These are phyloP conservation scores for Alternaria postmessia DNA, from an alignment of 2,329 filamentous ascomycete species.

Conservation along the genomic window DNA sequence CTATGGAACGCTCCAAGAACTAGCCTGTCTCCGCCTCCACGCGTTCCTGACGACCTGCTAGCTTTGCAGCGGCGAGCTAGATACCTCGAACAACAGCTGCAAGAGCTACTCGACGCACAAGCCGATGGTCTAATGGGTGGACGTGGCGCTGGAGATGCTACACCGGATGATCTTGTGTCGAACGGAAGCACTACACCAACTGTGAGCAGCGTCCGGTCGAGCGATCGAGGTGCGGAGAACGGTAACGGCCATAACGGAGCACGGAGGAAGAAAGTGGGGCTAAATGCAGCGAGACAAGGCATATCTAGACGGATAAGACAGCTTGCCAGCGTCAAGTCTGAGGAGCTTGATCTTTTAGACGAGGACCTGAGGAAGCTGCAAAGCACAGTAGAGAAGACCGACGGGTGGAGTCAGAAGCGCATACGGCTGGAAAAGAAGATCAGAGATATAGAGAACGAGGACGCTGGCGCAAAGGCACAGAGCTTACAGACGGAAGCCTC, in stretches of 20 bases:
- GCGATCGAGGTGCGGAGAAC: conserved; percentile 34
- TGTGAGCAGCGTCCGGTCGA: conserved; percentile 49
- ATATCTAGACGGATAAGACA: conserved; percentile 70
- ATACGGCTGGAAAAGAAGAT: conserved; percentile 64
- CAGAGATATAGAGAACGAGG: conserved; percentile 62
- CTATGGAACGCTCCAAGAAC: conserved; percentile 42
- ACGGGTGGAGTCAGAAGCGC: conserved; percentile 66
- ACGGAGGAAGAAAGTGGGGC: conserved; percentile 63
- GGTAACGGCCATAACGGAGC: conserved; percentile 22
- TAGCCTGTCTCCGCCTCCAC: conserved; percentile 34
- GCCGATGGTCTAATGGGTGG: conserved; percentile 64
- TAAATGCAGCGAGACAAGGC: conserved; percentile 70
- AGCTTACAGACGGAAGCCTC: conserved; percentile 60
- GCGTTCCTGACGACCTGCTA: conserved; percentile 54
- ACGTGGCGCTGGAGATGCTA: conserved; percentile 47
- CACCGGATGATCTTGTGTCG: conserved; percentile 55
- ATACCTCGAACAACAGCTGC: conserved; percentile 65
- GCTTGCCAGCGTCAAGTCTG: conserved; percentile 70
- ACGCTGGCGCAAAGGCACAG: conserved; percentile 65
- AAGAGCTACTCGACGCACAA: conserved; percentile 68
- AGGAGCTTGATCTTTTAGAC: conserved; percentile 70
- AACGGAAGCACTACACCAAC: conserved; percentile 61
- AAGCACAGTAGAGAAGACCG: conserved; percentile 66
- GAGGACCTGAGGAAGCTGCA: conserved; percentile 65
- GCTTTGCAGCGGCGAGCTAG: conserved; percentile 61